phyloP scores from a whole-genome alignment of 1,284 basidiomycete species.

The Amylostereum chailletii region DNA sequence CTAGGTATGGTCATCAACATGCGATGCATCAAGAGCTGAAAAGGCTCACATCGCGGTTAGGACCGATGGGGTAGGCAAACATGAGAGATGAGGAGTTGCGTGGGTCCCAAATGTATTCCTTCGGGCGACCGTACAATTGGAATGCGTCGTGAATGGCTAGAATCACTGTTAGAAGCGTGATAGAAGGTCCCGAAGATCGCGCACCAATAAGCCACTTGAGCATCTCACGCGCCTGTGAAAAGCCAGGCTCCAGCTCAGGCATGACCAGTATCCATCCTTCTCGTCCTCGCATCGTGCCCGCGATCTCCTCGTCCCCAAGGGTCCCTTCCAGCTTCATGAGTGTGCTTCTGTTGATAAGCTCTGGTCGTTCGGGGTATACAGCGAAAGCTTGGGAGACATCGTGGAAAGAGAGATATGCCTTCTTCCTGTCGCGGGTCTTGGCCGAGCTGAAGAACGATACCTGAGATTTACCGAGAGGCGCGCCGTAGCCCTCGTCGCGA shows the following conservation, averaged over 20 bases:
- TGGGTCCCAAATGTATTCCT: conserved; percentile 81
- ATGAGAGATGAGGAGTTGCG: conserved; percentile 68
- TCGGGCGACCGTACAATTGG: conserved; percentile 78
- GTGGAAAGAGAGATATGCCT: conserved; percentile 48
- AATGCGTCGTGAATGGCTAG: conserved; percentile 82
- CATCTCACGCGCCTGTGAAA: conserved; percentile 67
- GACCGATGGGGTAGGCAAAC: conserved; percentile 78
- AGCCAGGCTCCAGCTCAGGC: conserved; percentile 61
- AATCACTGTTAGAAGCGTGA: conserved; percentile 12
- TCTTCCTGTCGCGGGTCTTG: conserved; percentile 66
- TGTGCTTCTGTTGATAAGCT: conserved; percentile 79
- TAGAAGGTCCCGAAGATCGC: conserved; percentile 12
- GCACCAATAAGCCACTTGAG: conserved; percentile 88
- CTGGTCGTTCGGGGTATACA: conserved; percentile 92
- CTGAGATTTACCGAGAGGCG: conserved; percentile 8
- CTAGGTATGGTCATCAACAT: conserved; percentile 18
- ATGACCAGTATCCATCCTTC: conserved; percentile 86
- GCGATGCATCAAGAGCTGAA: conserved; percentile 2
- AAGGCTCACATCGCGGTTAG: conserved; percentile 56
- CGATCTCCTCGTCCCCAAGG: conserved; percentile 70
- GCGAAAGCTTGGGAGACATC: conserved; percentile 71
- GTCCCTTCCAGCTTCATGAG: conserved; percentile 83
- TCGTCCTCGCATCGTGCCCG: conserved; percentile 45
- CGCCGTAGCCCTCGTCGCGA: conserved; percentile 26
- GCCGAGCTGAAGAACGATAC: conserved; percentile 41